A percentile compares a stretch with the other conserved stretches of the same genome.
Conservation (phyloP, 768 basidiomycete genomes). For the Phylloporus sp. region DNA sequence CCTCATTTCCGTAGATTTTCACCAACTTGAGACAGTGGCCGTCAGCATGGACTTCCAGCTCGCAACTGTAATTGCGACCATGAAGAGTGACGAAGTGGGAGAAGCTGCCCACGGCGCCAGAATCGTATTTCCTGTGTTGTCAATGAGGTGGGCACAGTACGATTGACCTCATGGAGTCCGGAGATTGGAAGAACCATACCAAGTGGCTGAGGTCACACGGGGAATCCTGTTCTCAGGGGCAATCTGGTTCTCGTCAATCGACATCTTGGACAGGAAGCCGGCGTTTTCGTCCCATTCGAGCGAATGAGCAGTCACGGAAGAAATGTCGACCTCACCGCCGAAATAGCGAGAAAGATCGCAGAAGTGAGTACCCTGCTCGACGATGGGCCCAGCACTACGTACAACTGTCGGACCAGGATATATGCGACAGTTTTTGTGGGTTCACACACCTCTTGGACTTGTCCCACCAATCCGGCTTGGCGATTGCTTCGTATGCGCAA, state of each 20-base stretch:
- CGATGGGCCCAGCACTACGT: slow-evolving; percentile 66
- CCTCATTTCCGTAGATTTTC: slow-evolving; percentile 5
- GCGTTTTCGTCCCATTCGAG: slow-evolving; percentile 91
- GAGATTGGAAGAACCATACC: slow-evolving; percentile 45
- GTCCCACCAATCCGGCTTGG: slow-evolving; percentile 91
- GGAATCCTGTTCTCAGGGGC: slow-evolving; percentile 88
- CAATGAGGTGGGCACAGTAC: slow-evolving; percentile 14
- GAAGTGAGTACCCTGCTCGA: slow-evolving; percentile 96
- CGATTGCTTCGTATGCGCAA: slow-evolving; percentile 76
- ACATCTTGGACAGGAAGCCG: slow-evolving; percentile 75
- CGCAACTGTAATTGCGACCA: slow-evolving; percentile 90
- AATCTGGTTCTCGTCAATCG: slow-evolving; percentile 82
- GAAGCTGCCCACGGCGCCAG: slow-evolving; percentile 89
- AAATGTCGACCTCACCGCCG: slow-evolving; percentile 90
- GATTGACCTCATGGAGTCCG: slow-evolving; percentile 12
- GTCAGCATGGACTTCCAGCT: slow-evolving; percentile 91
- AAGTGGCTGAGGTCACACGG: slow-evolving; percentile 87
- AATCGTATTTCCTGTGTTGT: slow-evolving; percentile 81
- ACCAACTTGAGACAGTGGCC: slow-evolving; percentile 82
- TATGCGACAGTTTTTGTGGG: background rate
- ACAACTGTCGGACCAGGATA: slow-evolving; percentile 4
- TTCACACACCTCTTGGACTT: slow-evolving; percentile 76
- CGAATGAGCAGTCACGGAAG: slow-evolving; percentile 77
- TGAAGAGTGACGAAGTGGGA: slow-evolving; percentile 90
- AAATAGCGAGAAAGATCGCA: slow-evolving; percentile 97